Evolutionary conservation across 73 alveolate genomes (phyloP), one percentile per base, ranked within the genome.

Genomic region (Paramecium tetraurelia): DNA sequence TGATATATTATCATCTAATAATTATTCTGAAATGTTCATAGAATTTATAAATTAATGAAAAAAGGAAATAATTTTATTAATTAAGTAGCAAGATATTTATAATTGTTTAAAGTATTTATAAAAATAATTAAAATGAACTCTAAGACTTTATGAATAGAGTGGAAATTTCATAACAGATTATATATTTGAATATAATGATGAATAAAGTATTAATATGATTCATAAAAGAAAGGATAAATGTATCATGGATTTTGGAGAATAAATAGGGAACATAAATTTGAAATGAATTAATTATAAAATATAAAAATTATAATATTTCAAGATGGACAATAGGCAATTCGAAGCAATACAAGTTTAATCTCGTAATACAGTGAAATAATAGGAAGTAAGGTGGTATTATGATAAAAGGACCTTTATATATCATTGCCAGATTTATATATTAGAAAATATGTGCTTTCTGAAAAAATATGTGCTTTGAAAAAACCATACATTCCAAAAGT

Each of bases 401-500:
- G 27, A 53, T 53, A 4, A 53, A 4, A 53, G 69, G 69, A 53
- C 33, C 69, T 53, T n/a, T 68, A 68, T 68, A 24, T 33, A 68
- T 75, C 87, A 33, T 75, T 75, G 16, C 87, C 87, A 33, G 87
- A 75, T 75, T 75, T 75, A 20, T 75, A 75, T 40, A 75, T 75
- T n/a, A 33, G 87, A 75, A 75, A 75, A 75, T 75, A 75, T 40
- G 68, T 75, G 36, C 59, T 75, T 14, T 75, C 59, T 24, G 87
- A 75, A 75, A 75, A 75, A 75, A 16, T 75, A 75, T 21, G 38
- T n/a, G 38, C 57, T n/a, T 33, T 21, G 3, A 75, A 75, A 12
- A 75, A 75, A 20, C 87, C 41, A 31, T 75, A 75, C 48, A 36
- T 75, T 7, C 69, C 87, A 35, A 36, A 75, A 75, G 58, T 33